Conservation (phyloP, 192 early-diverging fungal species). For the Backusella sp. region DNA sequence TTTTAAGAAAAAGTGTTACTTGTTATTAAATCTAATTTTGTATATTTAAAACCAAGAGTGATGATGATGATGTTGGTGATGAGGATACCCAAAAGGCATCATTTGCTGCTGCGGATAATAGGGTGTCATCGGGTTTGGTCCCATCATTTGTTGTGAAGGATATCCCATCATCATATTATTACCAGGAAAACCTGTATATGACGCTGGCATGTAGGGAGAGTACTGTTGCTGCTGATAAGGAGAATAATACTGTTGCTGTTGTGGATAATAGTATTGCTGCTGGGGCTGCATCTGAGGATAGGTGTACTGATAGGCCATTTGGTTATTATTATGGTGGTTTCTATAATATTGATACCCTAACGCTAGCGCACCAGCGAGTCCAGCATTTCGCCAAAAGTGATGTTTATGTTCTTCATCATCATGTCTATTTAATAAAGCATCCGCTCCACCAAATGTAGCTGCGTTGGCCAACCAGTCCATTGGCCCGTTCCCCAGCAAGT, state of each 20-base stretch:
- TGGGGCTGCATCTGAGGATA: not conserved
- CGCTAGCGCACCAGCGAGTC: conserved; percentile 1
- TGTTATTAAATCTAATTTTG: not conserved
- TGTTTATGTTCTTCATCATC: not conserved
- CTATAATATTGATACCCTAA: conserved; percentile 3
- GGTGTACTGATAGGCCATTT: not conserved
- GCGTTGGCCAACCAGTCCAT: conserved; percentile 4
- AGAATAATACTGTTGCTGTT: not conserved
- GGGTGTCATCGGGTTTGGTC: not conserved
- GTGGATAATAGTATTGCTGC: not conserved
- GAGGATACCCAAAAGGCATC: not conserved
- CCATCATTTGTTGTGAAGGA: not conserved
- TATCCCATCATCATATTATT: not conserved
- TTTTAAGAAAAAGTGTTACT: not conserved
- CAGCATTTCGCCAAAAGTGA: conserved; percentile 12
- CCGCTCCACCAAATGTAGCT: not conserved
- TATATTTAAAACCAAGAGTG: not conserved
- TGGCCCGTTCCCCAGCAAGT: not conserved
- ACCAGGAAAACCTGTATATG: not conserved
- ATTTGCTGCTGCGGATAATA: conserved; percentile 10
- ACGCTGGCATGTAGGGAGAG: not conserved
- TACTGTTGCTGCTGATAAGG: not conserved
- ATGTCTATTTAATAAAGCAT: not conserved
- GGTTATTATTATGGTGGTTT: not conserved
- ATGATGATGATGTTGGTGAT: not conserved